These are phyloP conservation scores for Phanerodontia chrysosporium DNA, from an alignment of 768 basidiomycete genomes.

Conservation along the genomic window DNA sequence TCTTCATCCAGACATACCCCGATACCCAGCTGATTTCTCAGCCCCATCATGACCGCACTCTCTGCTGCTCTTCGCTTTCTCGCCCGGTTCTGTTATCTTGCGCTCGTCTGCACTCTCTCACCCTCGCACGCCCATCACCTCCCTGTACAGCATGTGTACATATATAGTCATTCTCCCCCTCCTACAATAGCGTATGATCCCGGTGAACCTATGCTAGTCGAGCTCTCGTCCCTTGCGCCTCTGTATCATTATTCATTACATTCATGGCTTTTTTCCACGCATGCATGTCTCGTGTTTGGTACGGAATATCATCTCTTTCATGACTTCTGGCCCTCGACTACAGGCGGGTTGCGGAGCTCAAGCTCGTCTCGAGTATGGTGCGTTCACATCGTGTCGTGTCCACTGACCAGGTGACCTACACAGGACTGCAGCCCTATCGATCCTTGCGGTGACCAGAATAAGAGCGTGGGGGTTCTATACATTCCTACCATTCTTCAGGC, in stretches of 20 bases:
- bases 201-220: neutral
- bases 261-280: neutral
- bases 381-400: too few relatives aligned
- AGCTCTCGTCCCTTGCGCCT: neutral
- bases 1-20: neutral
- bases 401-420: too few relatives aligned
- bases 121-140: neutral
- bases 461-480: too few relatives aligned
- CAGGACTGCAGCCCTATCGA: too few relatives aligned
- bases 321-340: too few relatives aligned
- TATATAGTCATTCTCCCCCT: neutral
- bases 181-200: neutral
- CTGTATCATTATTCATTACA: neutral
- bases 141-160: neutral
- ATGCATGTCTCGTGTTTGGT: neutral
- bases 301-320: neutral
- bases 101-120: neutral
- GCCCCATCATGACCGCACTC: neutral
- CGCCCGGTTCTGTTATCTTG: neutral
- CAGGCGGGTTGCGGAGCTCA: too few relatives aligned
- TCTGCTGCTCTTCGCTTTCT: neutral
- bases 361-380: too few relatives aligned
- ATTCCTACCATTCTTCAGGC: too few relatives aligned
- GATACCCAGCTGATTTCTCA: neutral
- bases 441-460: too few relatives aligned